Evolutionary conservation across 139 green algal genomes (phyloP).

Genomic region (Tetradesmus obliquus): DNA sequence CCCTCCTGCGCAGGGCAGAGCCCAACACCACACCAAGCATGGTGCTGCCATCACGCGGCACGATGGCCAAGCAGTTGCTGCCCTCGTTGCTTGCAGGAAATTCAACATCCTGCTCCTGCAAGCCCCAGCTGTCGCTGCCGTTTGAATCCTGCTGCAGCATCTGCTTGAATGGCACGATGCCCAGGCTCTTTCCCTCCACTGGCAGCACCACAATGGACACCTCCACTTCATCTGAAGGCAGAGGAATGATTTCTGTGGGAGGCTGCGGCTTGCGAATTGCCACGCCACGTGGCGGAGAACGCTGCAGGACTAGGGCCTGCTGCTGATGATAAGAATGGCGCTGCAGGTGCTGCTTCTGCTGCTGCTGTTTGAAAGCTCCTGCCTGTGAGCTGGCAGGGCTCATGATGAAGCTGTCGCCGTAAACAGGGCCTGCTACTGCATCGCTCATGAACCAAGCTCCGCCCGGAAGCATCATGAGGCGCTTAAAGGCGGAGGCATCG

Average conservation of each 20-base stretch:
- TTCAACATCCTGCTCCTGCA: neutral
- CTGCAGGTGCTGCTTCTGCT: neutral
- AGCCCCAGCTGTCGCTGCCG: neutral
- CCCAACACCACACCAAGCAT: conserved; percentile 17
- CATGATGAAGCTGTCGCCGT: conserved; percentile 31
- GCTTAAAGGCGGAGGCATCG: neutral
- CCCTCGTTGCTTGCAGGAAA: neutral
- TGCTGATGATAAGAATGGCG: neutral
- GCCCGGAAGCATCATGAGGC: conserved; percentile 30
- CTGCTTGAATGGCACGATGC: conserved; percentile 38
- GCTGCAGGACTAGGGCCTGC: neutral
- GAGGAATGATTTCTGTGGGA: neutral
- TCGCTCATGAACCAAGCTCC: conserved; percentile 16
- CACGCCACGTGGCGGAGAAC: neutral
- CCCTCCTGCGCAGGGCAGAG: conserved; percentile 13
- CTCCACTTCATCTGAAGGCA: conserved; percentile 27
- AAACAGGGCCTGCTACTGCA: neutral
- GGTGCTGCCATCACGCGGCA: conserved; percentile 31
- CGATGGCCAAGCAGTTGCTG: conserved; percentile 25
- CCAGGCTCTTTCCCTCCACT: conserved; percentile 6
- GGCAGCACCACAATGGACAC: conserved; percentile 25
- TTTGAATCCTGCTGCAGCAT: conserved; percentile 3
- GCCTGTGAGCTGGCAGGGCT: neutral
- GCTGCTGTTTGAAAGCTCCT: neutral
- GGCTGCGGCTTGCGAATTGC: conserved; percentile 3